phyloP scores from a whole-genome alignment of 257 asterid species.

The Craterostigma plantagineum region DNA sequence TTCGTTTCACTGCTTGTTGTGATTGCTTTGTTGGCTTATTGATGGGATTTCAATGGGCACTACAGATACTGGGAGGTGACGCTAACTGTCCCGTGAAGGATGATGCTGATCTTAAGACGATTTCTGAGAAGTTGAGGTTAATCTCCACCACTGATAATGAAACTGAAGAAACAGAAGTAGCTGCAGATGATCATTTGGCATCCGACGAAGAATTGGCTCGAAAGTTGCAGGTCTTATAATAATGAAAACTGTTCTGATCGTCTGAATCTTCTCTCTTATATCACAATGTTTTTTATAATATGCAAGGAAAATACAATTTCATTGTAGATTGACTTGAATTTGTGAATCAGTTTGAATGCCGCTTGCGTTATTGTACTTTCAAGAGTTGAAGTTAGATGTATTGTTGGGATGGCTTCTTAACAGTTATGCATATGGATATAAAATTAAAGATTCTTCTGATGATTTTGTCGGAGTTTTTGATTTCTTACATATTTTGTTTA shows the following conservation, averaged over 20 bases:
- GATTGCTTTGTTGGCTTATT: neutral
- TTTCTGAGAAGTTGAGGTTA: constrained; percentile 46
- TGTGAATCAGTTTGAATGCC: neutral
- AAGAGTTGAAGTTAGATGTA: neutral
- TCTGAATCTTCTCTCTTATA: too few species aligned
- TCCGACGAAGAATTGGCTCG: constrained; percentile 90
- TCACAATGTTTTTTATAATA: too few species aligned
- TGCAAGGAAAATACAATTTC: too few species aligned
- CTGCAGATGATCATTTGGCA: constrained; percentile 17
- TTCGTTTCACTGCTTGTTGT: neutral
- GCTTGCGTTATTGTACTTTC: constrained; percentile 4
- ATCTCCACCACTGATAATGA: constrained; percentile 32
- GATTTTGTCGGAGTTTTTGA: neutral
- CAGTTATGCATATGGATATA: too few species aligned
- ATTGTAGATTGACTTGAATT: too few species aligned
- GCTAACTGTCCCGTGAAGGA: constrained; percentile 26
- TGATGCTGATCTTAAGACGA: constrained; percentile 44
- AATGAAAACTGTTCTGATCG: too few species aligned
- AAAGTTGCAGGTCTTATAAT: constrained; percentile 55
- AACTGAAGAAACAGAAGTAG: constrained; percentile 12
- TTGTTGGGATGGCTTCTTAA: too few species aligned
- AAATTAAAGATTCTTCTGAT: neutral
- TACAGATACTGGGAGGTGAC: constrained; percentile 46
- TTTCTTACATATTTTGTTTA: constrained; percentile 16
- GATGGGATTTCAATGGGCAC: constrained; percentile 3